Evolutionary conservation across 176 grass and related monocot species (phyloP).

Genomic region (sorghum (Sorghum bicolor)): DNA sequence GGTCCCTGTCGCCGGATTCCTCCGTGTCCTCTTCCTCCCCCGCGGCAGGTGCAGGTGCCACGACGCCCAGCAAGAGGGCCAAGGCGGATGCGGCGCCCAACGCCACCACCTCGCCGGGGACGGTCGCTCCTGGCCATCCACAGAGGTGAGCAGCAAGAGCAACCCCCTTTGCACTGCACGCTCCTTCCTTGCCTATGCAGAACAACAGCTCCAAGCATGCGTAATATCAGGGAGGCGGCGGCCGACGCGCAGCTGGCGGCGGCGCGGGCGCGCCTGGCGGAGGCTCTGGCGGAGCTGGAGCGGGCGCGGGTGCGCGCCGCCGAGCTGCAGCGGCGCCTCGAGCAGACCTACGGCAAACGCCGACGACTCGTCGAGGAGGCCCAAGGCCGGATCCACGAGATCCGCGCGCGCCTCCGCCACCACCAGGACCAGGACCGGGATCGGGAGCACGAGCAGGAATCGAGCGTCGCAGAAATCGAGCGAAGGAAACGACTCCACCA

Average conservation of each 20-base stretch:
- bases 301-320: constrained; percentile 49
- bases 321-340: constrained; percentile 50
- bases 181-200: neutral
- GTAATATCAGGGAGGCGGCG: neutral
- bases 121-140: constrained; percentile 41
- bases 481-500: no score
- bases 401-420: constrained; percentile 15
- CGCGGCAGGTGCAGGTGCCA: neutral
- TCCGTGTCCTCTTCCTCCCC: constrained; percentile 55
- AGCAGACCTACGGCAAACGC: constrained; percentile 55
- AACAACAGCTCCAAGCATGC: neutral
- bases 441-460: neutral
- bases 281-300: constrained; percentile 54
- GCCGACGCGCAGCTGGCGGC: constrained; percentile 54
- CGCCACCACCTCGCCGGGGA: constrained; percentile 45
- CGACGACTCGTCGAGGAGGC: constrained; percentile 30
- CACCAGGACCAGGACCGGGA: no score
- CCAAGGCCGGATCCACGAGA: constrained; percentile 42
- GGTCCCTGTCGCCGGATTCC: constrained; percentile 43
- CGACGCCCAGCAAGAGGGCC: constrained; percentile 27
- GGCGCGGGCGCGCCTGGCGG: constrained; percentile 44
- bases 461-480: no score
- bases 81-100: constrained; percentile 10
- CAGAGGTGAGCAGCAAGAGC: constrained; percentile 39
- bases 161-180: neutral